A percentile compares a stretch with the other conserved stretches of the same genome.
These are phyloP conservation scores for Microbotryomycetes sp. DNA, from an alignment of 1,284 basidiomycete genomes.

Conservation along the genomic window DNA sequence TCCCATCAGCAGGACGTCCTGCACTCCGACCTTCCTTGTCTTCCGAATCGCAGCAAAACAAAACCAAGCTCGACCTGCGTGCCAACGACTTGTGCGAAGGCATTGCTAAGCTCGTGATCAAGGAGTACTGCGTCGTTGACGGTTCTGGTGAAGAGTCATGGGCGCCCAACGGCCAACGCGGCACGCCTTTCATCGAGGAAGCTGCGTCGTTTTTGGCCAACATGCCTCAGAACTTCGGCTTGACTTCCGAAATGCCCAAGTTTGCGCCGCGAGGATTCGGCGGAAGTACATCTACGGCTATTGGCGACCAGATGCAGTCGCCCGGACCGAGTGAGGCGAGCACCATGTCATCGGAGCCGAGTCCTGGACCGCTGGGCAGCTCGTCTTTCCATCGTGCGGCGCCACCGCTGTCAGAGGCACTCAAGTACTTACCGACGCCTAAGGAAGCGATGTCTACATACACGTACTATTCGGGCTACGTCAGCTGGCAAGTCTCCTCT, in stretches of 20 bases:
- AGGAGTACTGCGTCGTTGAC: slow-evolving; percentile 25
- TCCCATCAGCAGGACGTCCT: background rate
- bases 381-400: slow-evolving; percentile 6
- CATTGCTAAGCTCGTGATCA: slow-evolving; percentile 23
- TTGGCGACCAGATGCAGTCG: background rate
- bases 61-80: slow-evolving; percentile 18
- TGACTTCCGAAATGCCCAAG: slow-evolving; percentile 1
- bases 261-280: background rate
- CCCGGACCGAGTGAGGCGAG: background rate
- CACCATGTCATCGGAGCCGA: background rate
- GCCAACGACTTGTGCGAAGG: slow-evolving; percentile 27
- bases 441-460: slow-evolving; percentile 8
- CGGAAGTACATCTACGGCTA: background rate
- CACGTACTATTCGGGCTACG: slow-evolving; percentile 9
- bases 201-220: slow-evolving; percentile 12
- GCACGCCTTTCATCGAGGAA: slow-evolving; percentile 16
- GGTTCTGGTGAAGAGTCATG: slow-evolving; percentile 15
- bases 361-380: slow-evolving; percentile 12
- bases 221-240: slow-evolving; percentile 23
- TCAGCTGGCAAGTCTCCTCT: background rate
- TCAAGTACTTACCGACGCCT: slow-evolving; percentile 17
- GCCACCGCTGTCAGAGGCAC: slow-evolving; percentile 17
- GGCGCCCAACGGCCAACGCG: slow-evolving; percentile 14
- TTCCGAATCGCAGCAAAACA: background rate
- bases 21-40: background rate